Evolutionary conservation across 108 stramenopile genomes (phyloP).

Genomic region (Nannochloropsis gaditana): DNA sequence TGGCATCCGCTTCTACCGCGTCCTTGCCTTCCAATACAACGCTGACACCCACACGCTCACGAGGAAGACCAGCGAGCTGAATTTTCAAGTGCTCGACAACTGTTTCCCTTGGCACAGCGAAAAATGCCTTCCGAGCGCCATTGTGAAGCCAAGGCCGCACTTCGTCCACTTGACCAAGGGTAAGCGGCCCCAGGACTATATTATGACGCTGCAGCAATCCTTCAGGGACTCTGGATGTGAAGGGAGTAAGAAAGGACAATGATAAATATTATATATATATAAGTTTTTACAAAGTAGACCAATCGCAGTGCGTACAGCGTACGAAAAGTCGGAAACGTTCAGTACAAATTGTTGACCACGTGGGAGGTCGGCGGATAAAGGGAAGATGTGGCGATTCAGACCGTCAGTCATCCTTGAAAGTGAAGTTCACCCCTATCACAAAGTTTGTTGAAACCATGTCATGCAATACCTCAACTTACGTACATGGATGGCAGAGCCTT

Average conservation of each 20-base stretch:
- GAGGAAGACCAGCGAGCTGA: neutral
- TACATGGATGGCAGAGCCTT: neutral
- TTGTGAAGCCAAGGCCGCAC: slow-evolving; percentile 19
- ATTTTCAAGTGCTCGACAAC: neutral
- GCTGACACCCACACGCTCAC: neutral
- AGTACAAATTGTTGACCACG: no score
- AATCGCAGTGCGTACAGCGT: no score
- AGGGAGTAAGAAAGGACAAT: neutral
- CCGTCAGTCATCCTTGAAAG: no score
- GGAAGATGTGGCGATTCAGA: no score
- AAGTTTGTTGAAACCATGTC: no score
- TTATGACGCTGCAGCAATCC: slow-evolving; percentile 2
- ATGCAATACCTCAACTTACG: neutral
- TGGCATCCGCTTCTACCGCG: neutral
- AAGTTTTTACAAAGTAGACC: no score
- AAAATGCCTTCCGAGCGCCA: neutral
- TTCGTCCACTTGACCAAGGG: neutral
- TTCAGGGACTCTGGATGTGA: neutral
- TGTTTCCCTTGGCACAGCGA: neutral
- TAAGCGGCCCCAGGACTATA: neutral
- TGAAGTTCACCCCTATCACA: no score
- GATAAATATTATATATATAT: no score
- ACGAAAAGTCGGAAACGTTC: no score
- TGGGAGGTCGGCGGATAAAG: no score
- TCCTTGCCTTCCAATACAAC: neutral